Conservation (phyloP, 495 filamentous ascomycete genomes). For the Neurospora sp. region DNA sequence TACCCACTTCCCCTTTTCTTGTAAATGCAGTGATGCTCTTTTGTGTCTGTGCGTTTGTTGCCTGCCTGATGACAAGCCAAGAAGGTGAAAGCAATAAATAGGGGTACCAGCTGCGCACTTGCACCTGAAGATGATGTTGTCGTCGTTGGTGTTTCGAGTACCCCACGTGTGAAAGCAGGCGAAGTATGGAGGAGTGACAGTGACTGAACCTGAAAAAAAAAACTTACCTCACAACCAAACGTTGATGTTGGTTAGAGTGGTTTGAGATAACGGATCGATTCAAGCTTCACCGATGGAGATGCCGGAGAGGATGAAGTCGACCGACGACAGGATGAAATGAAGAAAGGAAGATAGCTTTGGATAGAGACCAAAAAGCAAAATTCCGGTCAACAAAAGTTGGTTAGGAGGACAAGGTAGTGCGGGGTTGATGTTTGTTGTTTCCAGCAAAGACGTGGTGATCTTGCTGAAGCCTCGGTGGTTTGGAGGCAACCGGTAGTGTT, state of each 20-base stretch:
- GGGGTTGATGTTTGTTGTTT: not conserved
- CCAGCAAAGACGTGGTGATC: not conserved
- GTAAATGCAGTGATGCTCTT: not conserved
- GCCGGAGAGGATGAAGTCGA: not conserved
- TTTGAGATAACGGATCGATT: not conserved
- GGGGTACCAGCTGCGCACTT: not conserved
- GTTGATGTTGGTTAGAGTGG: not conserved
- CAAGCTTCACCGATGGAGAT: not conserved
- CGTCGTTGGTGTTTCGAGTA: not conserved
- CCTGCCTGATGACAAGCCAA: not conserved
- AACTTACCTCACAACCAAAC: not conserved
- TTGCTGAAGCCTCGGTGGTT: not conserved
- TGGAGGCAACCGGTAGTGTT: not conserved
- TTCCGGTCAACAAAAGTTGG: constrained; percentile 1
- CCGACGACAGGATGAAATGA: not conserved
- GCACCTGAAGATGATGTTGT: not conserved
- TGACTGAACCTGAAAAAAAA: not conserved
- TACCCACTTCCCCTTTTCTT: not conserved
- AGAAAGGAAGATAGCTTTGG: not conserved
- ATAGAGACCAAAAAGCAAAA: constrained; percentile 10
- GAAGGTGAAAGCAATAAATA: not conserved
- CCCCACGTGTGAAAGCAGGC: not conserved
- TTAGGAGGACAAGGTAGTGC: not conserved
- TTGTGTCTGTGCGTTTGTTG: not conserved
- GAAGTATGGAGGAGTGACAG: not conserved